These are phyloP conservation scores for Neonectria coccinea DNA, from an alignment of 2,329 filamentous ascomycete species.

Conservation along the genomic window DNA sequence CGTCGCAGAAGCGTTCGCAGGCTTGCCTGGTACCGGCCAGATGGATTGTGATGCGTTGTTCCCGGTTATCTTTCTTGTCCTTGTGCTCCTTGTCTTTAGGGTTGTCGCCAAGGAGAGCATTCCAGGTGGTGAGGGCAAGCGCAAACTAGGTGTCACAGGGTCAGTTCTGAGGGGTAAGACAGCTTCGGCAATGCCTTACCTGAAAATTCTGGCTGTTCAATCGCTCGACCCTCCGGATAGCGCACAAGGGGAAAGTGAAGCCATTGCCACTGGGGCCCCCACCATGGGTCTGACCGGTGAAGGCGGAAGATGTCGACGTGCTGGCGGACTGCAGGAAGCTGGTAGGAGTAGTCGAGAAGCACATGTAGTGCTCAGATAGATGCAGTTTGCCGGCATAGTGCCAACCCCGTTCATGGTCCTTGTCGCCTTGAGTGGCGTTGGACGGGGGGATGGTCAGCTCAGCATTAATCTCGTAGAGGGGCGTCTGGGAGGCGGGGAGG, in stretches of 20 bases:
- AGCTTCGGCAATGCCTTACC: conserved; percentile 52
- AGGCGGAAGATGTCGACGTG: conserved; percentile 81
- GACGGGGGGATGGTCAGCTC: conserved; percentile 88
- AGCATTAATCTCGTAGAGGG: conserved; percentile 94
- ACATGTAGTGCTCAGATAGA: conserved; percentile 92
- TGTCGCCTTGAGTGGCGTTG: conserved; percentile 77
- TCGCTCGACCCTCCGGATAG: conserved; percentile 90
- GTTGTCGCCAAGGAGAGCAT: conserved; percentile 72
- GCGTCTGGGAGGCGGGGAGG: conserved; percentile 90
- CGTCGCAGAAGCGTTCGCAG: conserved; percentile 96
- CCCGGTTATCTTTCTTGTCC: conserved; percentile 60
- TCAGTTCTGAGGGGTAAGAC: conserved; percentile 21
- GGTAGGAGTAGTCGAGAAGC: conserved; percentile 93
- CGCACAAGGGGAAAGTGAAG: conserved; percentile 92
- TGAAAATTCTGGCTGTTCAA: conserved; percentile 91
- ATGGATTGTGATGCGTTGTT: conserved; percentile 92
- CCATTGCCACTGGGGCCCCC: conserved; percentile 94
- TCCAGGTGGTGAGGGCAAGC: conserved; percentile 95
- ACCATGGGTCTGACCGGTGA: conserved; percentile 93
- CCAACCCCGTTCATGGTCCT: conserved; percentile 79
- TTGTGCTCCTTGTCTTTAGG: conserved; percentile 64
- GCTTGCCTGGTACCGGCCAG: conserved; percentile 88
- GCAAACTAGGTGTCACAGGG: conserved; percentile 71
- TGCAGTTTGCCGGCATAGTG: conserved; percentile 94
- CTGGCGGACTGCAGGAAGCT: conserved; percentile 87